Base-by-base conservation (phyloP, 768 basidiomycete genomes). In the Suillus paluster region DNA sequence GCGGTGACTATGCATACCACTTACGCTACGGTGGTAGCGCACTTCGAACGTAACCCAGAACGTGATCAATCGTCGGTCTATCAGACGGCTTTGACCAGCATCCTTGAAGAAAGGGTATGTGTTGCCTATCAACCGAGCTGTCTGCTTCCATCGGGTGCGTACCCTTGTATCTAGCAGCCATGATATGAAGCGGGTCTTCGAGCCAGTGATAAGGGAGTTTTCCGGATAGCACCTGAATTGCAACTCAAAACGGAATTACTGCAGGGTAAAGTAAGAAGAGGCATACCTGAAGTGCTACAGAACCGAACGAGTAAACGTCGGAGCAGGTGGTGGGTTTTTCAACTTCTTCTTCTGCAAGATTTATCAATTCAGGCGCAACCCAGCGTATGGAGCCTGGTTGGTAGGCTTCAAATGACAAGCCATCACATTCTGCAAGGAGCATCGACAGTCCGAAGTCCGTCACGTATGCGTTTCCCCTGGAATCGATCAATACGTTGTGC, bases 241-340 rank as follows among this genome's bases (percentile, higher is more conserved):
- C 19, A n/a, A 39, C 6, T 55, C 38, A 27, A 55, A 25, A 55
- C 1, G 54, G 11, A 55, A 17, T 17, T 19, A 39, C 6, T 19
- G 10, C 17, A 8, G 17, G 23, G 11, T 11, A 27, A 55, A 39
- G 15, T 19, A 8, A 39, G 17, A 10, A n/a, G 9, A 3, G 23
- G 17, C 62, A 6, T 38, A 64, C 62, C 57, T 58, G 57, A 11
- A 64, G 25, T 53, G 58, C 25, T 25, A 60, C n/a, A 8, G 33
- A 57, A 39, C 59, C 59, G 27, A 64, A 49, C 0, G 64, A 63
- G 50, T 63, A 64, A 12, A 63, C 34, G 23, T 64, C 52, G 19
- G 36, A 58, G 23, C 33, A 21, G 17, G 42, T 21, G 12, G 25
- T 63, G 3, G 61, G 62, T 19, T 25, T 55, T 4, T 6, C 54